phyloP scores from a whole-genome alignment of 495 filamentous ascomycete genomes.

The Aspergillus leporis region DNA sequence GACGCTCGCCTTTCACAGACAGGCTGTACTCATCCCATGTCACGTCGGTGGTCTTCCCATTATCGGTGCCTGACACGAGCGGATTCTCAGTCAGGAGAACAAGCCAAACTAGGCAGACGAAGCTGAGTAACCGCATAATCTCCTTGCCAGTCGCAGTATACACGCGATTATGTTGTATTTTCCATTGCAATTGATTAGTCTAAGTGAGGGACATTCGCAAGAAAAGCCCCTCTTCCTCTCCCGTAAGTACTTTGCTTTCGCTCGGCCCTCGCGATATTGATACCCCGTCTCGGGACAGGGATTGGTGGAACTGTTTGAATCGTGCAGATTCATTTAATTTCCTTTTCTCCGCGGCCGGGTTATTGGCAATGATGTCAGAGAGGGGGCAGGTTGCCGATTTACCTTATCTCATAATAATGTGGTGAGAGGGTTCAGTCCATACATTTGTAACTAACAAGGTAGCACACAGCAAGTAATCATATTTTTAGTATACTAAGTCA shows the following conservation, averaged over 20 bases:
- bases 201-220: background rate
- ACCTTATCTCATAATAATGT: background rate
- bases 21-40: slow-evolving; percentile 61
- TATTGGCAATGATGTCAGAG: background rate
- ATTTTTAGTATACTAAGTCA: too few species aligned
- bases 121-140: slow-evolving; percentile 24
- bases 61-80: slow-evolving; percentile 36
- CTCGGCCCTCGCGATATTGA: slow-evolving; percentile 29
- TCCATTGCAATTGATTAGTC: background rate
- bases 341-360: slow-evolving; percentile 21
- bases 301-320: slow-evolving; percentile 37
- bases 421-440: too few species aligned
- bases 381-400: background rate
- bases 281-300: slow-evolving; percentile 21
- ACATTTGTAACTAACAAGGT: too few species aligned
- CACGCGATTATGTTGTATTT: background rate
- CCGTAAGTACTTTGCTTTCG: background rate
- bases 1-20: slow-evolving; percentile 53
- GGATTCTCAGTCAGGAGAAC: slow-evolving; percentile 22
- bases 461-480: too few species aligned
- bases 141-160: slow-evolving; percentile 2
- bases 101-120: slow-evolving; percentile 32
- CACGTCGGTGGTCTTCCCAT: slow-evolving; percentile 32
- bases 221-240: background rate
- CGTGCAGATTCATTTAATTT: slow-evolving; percentile 8